Conservation (phyloP, 1,284 basidiomycete genomes). For the Trichosporon sp. region DNA sequence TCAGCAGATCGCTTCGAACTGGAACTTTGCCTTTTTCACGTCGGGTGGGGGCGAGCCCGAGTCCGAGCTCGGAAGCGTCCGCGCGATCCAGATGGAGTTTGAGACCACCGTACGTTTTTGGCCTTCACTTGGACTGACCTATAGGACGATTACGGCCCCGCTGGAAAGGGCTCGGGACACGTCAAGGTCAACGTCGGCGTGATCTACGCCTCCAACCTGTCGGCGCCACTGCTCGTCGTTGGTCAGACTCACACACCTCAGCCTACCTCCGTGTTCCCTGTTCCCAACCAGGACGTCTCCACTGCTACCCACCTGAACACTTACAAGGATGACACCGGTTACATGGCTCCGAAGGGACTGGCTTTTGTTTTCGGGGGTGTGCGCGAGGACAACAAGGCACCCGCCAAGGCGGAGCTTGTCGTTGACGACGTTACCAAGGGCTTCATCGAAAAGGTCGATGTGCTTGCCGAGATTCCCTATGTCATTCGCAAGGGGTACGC, state of each 20-base stretch:
- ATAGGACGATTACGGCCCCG: conserved; percentile 68
- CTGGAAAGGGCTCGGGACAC: conserved; percentile 74
- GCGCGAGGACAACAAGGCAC: conserved; percentile 59
- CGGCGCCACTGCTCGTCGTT: conserved; percentile 52
- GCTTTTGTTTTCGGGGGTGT: conserved; percentile 78
- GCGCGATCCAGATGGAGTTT: conserved; percentile 95
- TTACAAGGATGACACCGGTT: conserved; percentile 72
- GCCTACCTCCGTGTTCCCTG: conserved; percentile 55
- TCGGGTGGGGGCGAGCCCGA: conserved; percentile 59
- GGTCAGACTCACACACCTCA: conserved; percentile 66
- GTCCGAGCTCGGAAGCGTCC: conserved; percentile 68
- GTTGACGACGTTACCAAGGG: conserved; percentile 65
- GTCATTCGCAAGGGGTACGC: conserved; percentile 63
- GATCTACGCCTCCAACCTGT: conserved; percentile 39
- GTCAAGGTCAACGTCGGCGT: conserved; percentile 81
- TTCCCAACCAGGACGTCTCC: conserved; percentile 64
- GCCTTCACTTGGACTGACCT: no score
- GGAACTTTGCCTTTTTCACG: conserved; percentile 95
- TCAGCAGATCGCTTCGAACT: conserved; percentile 71
- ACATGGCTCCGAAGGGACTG: conserved; percentile 72
- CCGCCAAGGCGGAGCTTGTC: conserved; percentile 63
- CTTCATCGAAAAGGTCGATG: conserved; percentile 93
- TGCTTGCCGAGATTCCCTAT: conserved; percentile 92
- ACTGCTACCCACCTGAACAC: conserved; percentile 69
- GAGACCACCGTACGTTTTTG: conserved; percentile 65